Evolutionary conservation across 768 basidiomycete species (phyloP).

Genomic region (Trametes cingulata): DNA sequence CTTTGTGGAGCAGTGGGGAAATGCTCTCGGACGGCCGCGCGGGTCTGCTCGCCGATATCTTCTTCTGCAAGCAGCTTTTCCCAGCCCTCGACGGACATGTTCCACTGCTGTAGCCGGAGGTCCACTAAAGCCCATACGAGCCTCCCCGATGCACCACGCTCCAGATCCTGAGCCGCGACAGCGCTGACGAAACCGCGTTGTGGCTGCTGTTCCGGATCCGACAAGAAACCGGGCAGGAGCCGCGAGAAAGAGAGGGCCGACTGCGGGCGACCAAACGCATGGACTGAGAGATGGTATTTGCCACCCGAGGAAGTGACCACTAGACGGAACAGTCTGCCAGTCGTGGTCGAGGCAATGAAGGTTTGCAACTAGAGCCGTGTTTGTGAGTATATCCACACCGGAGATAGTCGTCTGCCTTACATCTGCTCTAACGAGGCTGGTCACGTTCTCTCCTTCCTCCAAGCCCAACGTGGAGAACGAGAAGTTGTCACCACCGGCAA

Average conservation of each 20-base stretch:
- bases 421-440: slow-evolving; percentile 65
- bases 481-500: slow-evolving; percentile 76
- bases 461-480: slow-evolving; percentile 51
- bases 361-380: slow-evolving; percentile 52
- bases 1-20: slow-evolving; percentile 41
- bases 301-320: slow-evolving; percentile 67
- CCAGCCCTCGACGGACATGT: slow-evolving; percentile 65
- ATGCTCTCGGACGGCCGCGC: slow-evolving; percentile 46
- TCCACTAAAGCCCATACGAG: slow-evolving; percentile 72
- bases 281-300: slow-evolving; percentile 59
- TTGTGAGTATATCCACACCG: not conserved
- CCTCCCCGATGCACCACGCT: slow-evolving; percentile 43
- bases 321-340: slow-evolving; percentile 65
- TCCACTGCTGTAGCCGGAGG: slow-evolving; percentile 71
- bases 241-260: slow-evolving; percentile 46
- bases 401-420: slow-evolving; percentile 40
- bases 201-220: slow-evolving; percentile 42
- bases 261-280: slow-evolving; percentile 59
- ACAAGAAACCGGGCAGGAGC: slow-evolving; percentile 45
- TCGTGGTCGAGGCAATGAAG: slow-evolving; percentile 68
- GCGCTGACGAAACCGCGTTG: slow-evolving; percentile 66
- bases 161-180: slow-evolving; percentile 48
- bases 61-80: slow-evolving; percentile 62
- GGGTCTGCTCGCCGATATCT: slow-evolving; percentile 53
- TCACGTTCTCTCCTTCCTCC: slow-evolving; percentile 57